Conservation (phyloP, 768 basidiomycete species). For the Boletus eberwhitei region DNA sequence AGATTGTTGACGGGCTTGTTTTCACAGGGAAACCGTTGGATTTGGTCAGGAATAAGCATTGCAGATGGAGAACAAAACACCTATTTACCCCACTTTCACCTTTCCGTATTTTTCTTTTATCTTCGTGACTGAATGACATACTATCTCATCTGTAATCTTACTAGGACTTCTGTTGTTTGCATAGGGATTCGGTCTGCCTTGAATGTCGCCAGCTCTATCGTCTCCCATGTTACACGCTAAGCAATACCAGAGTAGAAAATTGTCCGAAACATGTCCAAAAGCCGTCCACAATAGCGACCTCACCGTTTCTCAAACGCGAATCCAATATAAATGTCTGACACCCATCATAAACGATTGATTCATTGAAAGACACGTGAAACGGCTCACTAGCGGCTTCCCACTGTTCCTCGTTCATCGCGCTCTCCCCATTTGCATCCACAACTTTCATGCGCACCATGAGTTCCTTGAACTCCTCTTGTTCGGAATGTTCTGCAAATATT, state of each 20-base stretch:
- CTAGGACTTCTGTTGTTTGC: slow-evolving; percentile 17
- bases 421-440: slow-evolving; percentile 79
- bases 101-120: slow-evolving; percentile 2
- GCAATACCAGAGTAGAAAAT: slow-evolving; percentile 6
- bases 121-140: slow-evolving; percentile 13
- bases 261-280: neutral
- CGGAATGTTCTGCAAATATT: slow-evolving; percentile 77
- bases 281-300: neutral
- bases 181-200: neutral
- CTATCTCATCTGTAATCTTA: slow-evolving; percentile 33
- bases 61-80: neutral
- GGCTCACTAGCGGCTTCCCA: slow-evolving; percentile 98
- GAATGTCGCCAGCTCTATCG: neutral
- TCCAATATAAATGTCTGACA: slow-evolving; percentile 84
- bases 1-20: slow-evolving; percentile 12
- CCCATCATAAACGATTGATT: neutral
- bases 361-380: neutral
- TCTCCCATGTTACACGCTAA: neutral
- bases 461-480: slow-evolving; percentile 76
- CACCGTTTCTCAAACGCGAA: slow-evolving; percentile 82
- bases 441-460: slow-evolving; percentile 91
- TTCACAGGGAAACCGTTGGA: slow-evolving; percentile 80
- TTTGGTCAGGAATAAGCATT: slow-evolving; percentile 84
- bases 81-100: slow-evolving; percentile 12
- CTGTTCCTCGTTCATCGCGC: slow-evolving; percentile 90